A percentile compares a stretch with the other conserved stretches of the same genome.
Evolutionary conservation across 495 filamentous ascomycete species (phyloP).

Genomic region (Tetracladium marchalianum): DNA sequence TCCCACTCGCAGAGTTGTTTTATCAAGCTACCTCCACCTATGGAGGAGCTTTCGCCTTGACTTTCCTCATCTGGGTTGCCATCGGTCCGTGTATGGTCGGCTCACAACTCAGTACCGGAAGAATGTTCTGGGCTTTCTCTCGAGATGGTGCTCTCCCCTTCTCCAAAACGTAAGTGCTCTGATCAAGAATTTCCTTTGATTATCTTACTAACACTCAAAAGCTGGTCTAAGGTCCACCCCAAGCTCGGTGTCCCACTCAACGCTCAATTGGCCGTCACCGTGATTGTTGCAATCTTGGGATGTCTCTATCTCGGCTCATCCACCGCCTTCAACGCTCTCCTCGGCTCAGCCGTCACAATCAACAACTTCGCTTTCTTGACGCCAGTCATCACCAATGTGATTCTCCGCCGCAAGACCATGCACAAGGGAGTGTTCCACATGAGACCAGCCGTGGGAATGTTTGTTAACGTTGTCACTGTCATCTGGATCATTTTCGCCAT

Average conservation of each 20-base stretch:
- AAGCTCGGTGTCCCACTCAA: constrained; percentile 43
- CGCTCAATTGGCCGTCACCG: constrained; percentile 35
- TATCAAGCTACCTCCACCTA: constrained; percentile 40
- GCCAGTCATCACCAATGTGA: constrained; percentile 28
- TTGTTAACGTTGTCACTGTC: constrained; percentile 26
- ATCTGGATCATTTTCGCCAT: constrained; percentile 30
- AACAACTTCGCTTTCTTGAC: constrained; percentile 29
- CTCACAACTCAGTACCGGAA: constrained; percentile 41
- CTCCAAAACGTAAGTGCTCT: constrained; percentile 7
- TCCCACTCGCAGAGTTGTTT: constrained; percentile 50
- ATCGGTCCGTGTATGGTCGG: constrained; percentile 46
- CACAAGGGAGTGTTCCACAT: constrained; percentile 26
- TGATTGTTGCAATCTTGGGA: constrained; percentile 41
- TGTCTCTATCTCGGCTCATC: constrained; percentile 49
- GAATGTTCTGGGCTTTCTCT: constrained; percentile 53
- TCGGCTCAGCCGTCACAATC: constrained; percentile 17
- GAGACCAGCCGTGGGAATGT: constrained; percentile 21
- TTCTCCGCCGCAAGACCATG: constrained; percentile 26
- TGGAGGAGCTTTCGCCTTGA: constrained; percentile 45
- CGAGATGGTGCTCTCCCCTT: constrained; percentile 14
- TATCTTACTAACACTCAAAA: constrained; percentile 20
- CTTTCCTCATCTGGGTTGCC: constrained; percentile 43
- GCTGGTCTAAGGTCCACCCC: constrained; percentile 3
- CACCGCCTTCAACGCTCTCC: constrained; percentile 36
- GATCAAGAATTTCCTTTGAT: constrained; percentile 28